Percentiles rank a stretch among this genome's conserved stretches.
phyloP scores from a whole-genome alignment of 2,329 filamentous ascomycete genomes.

The Sclerotinia subarctica region DNA sequence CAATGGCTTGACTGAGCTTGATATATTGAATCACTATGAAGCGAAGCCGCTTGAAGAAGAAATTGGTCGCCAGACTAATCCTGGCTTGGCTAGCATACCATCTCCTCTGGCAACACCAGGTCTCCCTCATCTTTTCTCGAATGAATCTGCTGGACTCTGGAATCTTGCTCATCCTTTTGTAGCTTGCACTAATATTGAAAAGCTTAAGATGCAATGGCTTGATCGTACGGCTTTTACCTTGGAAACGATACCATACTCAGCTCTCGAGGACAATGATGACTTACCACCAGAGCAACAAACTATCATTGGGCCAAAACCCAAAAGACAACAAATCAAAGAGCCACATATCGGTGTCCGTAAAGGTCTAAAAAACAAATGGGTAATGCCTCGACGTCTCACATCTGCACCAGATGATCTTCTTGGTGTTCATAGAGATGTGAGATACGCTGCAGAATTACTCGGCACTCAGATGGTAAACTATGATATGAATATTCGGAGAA shows the following conservation, averaged over 20 bases:
- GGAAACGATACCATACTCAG: constrained; percentile 45
- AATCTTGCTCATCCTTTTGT: constrained; percentile 11
- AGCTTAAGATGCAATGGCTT: constrained; percentile 28
- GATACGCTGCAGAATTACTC: constrained; percentile 15
- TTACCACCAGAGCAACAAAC: constrained; percentile 16
- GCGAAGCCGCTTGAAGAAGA: constrained; percentile 26
- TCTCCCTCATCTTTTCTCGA: constrained; percentile 9
- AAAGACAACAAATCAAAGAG: constrained; percentile 13
- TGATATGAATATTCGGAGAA: constrained; percentile 14
- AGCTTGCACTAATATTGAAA: constrained; percentile 7
- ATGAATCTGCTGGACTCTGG: constrained; percentile 21
- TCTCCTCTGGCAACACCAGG: constrained; percentile 10
- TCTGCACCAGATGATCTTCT: constrained; percentile 18
- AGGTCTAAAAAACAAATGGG: constrained; percentile 20
- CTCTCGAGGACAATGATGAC: constrained; percentile 36
- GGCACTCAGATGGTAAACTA: constrained; percentile 21
- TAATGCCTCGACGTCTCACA: constrained; percentile 17
- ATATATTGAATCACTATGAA: constrained; percentile 29
- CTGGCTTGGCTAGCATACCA: constrained; percentile 34
- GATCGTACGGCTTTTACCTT: constrained; percentile 43
- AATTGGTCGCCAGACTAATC: constrained; percentile 26
- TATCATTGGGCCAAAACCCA: neutral
- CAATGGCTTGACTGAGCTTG: constrained; percentile 24
- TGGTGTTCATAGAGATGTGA: constrained; percentile 19
- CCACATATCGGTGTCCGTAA: constrained; percentile 16